phyloP scores from a whole-genome alignment of 257 asterid genomes.

The Oldenlandia corymbosa region DNA sequence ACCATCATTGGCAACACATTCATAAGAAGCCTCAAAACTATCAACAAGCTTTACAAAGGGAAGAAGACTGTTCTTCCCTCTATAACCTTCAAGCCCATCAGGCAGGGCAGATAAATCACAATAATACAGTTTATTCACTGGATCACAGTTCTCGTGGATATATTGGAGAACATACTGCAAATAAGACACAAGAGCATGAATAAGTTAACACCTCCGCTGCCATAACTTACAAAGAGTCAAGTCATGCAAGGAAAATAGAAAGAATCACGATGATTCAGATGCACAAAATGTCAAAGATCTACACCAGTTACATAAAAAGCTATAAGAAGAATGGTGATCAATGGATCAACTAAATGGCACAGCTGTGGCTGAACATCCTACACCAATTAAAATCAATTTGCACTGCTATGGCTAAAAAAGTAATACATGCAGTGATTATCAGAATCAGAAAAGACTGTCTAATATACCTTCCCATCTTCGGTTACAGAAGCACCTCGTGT shows the following conservation, averaged over 20 bases:
- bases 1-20: slow-evolving; percentile 66
- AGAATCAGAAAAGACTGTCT: too few species aligned
- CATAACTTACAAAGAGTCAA: neutral
- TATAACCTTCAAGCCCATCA: slow-evolving; percentile 58
- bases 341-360: neutral
- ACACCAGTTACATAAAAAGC: neutral
- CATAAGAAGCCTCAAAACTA: slow-evolving; percentile 70
- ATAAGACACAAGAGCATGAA: slow-evolving; percentile 10
- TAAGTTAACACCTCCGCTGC: neutral
- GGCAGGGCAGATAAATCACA: slow-evolving; percentile 65
- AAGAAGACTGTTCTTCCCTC: slow-evolving; percentile 47
- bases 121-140: slow-evolving; percentile 78
- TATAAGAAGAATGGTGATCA: neutral
- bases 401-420: neutral
- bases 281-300: neutral
- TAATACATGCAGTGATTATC: neutral
- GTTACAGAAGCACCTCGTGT: slow-evolving; percentile 64
- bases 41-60: slow-evolving; percentile 84
- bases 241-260: neutral
- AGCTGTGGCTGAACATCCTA: too few species aligned
- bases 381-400: neutral
- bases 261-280: neutral
- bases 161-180: slow-evolving; percentile 79
- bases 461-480: slow-evolving; percentile 95
- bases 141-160: slow-evolving; percentile 66